phyloP scores from a whole-genome alignment of 768 basidiomycete genomes.

The Fomitopsis pulvina region DNA sequence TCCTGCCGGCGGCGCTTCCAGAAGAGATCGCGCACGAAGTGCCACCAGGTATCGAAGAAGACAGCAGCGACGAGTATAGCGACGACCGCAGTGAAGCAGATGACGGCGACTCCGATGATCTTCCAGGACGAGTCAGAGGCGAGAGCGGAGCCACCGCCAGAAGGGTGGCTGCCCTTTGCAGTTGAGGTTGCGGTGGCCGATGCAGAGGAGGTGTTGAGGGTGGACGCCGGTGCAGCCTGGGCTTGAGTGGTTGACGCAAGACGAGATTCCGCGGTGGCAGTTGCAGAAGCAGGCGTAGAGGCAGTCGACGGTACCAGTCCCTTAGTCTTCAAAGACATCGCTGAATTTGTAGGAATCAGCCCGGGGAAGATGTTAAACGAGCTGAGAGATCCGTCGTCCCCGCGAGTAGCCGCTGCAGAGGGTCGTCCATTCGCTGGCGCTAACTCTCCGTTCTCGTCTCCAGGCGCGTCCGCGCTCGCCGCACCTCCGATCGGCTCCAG shows the following conservation, averaged over 20 bases:
- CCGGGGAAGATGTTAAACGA: neutral
- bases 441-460: neutral
- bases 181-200: neutral
- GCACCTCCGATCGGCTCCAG: neutral
- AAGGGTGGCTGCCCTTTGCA: neutral
- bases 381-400: neutral
- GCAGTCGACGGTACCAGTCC: neutral
- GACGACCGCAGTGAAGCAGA: slow-evolving; percentile 54
- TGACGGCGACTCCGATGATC: slow-evolving; percentile 60
- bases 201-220: neutral
- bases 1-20: slow-evolving; percentile 27
- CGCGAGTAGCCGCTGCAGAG: neutral
- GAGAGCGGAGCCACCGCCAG: neutral
- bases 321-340: neutral
- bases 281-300: neutral
- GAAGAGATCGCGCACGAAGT: slow-evolving; percentile 46
- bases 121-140: slow-evolving; percentile 50
- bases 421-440: neutral
- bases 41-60: slow-evolving; percentile 70
- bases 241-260: neutral
- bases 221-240: neutral
- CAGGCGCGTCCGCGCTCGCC: neutral
- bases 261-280: neutral
- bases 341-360: neutral
- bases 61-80: slow-evolving; percentile 48